Percentiles rank a stretch among this genome's conserved stretches.
phyloP scores from a whole-genome alignment of 2,329 filamentous ascomycete genomes.

The Cercospora nicotianae region DNA sequence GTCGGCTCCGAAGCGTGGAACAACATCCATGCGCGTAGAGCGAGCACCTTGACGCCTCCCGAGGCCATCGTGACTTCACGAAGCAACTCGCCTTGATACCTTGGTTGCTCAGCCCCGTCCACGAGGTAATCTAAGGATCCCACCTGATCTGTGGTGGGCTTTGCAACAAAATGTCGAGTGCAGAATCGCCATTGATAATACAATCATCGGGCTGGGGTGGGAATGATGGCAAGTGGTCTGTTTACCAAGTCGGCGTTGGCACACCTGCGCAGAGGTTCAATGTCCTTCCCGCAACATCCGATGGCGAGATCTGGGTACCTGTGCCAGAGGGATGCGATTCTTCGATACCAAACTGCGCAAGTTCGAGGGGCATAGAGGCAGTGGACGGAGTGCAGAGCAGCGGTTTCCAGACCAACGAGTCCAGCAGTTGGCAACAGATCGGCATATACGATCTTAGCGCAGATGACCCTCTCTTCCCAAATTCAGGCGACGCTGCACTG shows the following conservation, averaged over 20 bases:
- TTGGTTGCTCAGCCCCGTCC: background rate
- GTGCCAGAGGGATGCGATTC: slow-evolving; percentile 13
- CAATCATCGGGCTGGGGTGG: slow-evolving; percentile 12
- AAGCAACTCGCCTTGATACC: background rate
- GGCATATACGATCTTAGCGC: slow-evolving; percentile 11
- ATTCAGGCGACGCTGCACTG: slow-evolving; percentile 1
- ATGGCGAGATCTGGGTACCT: slow-evolving; percentile 17
- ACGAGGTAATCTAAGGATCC: background rate
- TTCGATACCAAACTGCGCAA: slow-evolving; percentile 5
- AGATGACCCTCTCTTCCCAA: slow-evolving; percentile 8
- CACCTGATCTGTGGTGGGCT: background rate
- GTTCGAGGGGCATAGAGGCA: slow-evolving; percentile 7
- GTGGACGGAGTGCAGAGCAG: slow-evolving; percentile 3
- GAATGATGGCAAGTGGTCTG: slow-evolving; percentile 23
- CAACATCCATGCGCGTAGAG: background rate
- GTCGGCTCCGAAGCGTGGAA: background rate
- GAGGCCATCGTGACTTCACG: background rate
- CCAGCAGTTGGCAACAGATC: slow-evolving; percentile 8
- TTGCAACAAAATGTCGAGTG: background rate
- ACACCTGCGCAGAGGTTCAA: slow-evolving; percentile 18
- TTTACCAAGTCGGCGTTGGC: slow-evolving; percentile 15
- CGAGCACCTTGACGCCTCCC: background rate
- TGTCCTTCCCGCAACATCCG: slow-evolving; percentile 12
- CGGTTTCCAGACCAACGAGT: slow-evolving; percentile 17
- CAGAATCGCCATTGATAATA: background rate